phyloP scores from a whole-genome alignment of 371 early-diverging fungal genomes.

The Mortierella sp. region DNA sequence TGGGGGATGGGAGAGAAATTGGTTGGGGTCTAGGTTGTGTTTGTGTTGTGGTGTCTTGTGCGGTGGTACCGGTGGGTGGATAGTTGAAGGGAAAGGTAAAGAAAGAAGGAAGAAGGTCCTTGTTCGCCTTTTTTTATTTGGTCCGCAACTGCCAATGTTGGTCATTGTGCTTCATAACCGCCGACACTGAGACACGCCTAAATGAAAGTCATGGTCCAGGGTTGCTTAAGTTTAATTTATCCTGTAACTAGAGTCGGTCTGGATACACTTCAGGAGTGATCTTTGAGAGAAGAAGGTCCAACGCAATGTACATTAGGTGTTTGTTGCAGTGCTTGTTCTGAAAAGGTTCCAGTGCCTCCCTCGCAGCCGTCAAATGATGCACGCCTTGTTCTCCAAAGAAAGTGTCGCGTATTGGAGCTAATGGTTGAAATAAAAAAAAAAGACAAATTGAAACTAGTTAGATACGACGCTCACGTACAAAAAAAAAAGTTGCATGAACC shows the following conservation, averaged over 20 bases:
- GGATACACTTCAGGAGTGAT: constrained; percentile 50
- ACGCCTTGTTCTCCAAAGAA: constrained; percentile 51
- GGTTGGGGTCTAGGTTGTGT: too few species aligned
- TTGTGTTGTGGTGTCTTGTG: too few species aligned
- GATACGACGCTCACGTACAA: background rate
- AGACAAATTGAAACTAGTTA: background rate
- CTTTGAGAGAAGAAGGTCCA: constrained; percentile 49
- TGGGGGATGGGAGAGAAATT: too few species aligned
- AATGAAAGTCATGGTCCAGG: too few species aligned
- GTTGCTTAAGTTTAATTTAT: background rate
- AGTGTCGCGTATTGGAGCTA: constrained; percentile 45
- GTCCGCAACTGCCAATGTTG: too few species aligned
- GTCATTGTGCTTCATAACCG: too few species aligned
- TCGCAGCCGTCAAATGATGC: constrained; percentile 48
- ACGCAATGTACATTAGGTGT: constrained; percentile 49
- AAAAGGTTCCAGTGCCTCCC: constrained; percentile 51
- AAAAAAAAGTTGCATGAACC: background rate
- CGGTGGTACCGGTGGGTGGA: too few species aligned
- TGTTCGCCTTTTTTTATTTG: too few species aligned
- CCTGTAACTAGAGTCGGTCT: constrained; percentile 9
- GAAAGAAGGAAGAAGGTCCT: too few species aligned
- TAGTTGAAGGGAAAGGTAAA: too few species aligned
- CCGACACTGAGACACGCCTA: too few species aligned
- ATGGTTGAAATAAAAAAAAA: background rate
- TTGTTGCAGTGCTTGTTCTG: constrained; percentile 56